Evolutionary conservation across 2,329 filamentous ascomycete genomes (phyloP).

Genomic region (Calonectria fujianensis): DNA sequence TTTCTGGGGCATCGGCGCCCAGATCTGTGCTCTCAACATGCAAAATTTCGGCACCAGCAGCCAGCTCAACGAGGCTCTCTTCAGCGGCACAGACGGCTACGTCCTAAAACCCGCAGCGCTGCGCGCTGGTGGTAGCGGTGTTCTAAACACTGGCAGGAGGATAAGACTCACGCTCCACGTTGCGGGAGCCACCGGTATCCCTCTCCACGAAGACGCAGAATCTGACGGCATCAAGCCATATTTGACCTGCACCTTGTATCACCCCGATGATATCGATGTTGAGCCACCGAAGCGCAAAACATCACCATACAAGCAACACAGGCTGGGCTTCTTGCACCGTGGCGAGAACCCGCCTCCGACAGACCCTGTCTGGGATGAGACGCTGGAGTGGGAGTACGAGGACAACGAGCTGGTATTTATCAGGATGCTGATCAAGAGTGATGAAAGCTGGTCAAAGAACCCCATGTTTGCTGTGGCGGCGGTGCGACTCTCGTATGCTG

Average conservation of each 20-base stretch:
- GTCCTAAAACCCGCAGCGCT: conserved; percentile 79
- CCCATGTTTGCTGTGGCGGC: conserved; percentile 77
- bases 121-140: conserved; percentile 72
- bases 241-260: conserved; percentile 78
- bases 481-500: conserved; percentile 75
- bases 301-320: conserved; percentile 75
- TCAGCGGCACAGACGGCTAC: conserved; percentile 78
- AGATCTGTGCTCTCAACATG: conserved; percentile 83
- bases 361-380: conserved; percentile 80
- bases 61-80: conserved; percentile 81
- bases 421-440: conserved; percentile 79
- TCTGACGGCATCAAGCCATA: conserved; percentile 77
- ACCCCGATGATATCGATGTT: conserved; percentile 70
- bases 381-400: conserved; percentile 80
- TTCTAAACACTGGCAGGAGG: conserved; percentile 65
- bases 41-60: conserved; percentile 80
- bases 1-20: conserved; percentile 81
- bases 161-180: conserved; percentile 75
- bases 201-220: conserved; percentile 70
- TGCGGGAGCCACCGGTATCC: conserved; percentile 78
- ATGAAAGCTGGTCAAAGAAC: conserved; percentile 77
- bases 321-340: conserved; percentile 72
- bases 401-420: conserved; percentile 80
- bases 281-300: conserved; percentile 78
- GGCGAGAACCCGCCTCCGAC: conserved; percentile 75